These are phyloP conservation scores for Saksenaea oblongispora DNA, from an alignment of 371 early-diverging fungal genomes.

Conservation along the genomic window DNA sequence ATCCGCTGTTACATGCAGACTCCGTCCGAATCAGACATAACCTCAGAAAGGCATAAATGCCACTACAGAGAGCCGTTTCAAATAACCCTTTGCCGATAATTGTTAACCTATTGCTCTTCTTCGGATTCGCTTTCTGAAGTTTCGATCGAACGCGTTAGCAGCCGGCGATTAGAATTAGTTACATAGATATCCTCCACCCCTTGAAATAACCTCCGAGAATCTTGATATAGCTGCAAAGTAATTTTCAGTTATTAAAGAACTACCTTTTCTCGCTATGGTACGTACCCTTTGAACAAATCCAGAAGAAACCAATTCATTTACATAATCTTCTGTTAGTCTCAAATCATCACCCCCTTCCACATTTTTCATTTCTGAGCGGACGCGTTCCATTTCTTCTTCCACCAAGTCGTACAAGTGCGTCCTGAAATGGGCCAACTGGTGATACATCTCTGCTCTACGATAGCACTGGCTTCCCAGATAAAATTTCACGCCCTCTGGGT, in stretches of 20 bases:
- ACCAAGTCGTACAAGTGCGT: slow-evolving; percentile 17
- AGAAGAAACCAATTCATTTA: slow-evolving; percentile 5
- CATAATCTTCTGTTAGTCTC: background rate
- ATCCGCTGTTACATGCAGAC: slow-evolving; percentile 2
- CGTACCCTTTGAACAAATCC: slow-evolving; percentile 12
- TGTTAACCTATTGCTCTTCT: background rate
- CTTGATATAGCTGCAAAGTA: background rate
- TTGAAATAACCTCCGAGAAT: background rate
- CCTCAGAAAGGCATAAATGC: background rate
- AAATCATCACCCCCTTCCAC: background rate
- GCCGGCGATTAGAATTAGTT: background rate
- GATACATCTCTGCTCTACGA: slow-evolving; percentile 22
- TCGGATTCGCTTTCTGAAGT: background rate
- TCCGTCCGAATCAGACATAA: background rate
- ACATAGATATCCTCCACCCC: background rate
- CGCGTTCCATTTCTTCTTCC: slow-evolving; percentile 14
- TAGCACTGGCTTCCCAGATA: slow-evolving; percentile 22
- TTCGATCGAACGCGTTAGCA: background rate
- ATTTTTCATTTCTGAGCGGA: background rate
- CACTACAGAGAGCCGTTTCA: no score
- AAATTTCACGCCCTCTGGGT: slow-evolving; percentile 5
- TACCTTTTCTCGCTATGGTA: background rate
- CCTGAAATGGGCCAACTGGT: slow-evolving; percentile 22
- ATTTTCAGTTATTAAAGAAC: background rate
- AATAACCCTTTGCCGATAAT: no score